Percentiles rank a stretch among this genome's conserved stretches.
phyloP scores from a whole-genome alignment of 331 rosid genomes.

The Arachis monticola region DNA sequence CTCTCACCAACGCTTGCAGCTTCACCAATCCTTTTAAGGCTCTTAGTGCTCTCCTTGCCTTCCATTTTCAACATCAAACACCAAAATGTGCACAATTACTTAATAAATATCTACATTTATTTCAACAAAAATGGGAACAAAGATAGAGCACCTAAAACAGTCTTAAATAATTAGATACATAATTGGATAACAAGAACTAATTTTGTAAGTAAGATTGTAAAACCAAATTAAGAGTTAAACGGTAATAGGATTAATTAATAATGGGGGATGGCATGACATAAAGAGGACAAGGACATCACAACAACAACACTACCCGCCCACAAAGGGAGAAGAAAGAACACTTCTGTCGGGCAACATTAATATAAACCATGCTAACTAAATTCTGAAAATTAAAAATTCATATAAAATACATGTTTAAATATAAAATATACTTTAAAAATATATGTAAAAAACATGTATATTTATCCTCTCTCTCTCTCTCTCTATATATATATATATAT shows the following conservation, averaged over 20 bases:
- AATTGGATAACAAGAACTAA: not conserved
- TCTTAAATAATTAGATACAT: not conserved
- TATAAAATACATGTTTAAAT: too few species aligned
- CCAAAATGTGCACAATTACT: not conserved
- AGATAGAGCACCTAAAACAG: not conserved
- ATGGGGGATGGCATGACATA: conserved; percentile 19
- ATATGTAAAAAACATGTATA: too few species aligned
- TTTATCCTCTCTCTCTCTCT: too few species aligned
- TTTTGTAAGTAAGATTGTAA: not conserved
- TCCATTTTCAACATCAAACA: conserved; percentile 28
- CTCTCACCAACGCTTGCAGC: conserved; percentile 85
- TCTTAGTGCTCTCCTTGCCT: conserved; percentile 87
- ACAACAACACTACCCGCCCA: conserved; percentile 12
- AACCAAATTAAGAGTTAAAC: not conserved
- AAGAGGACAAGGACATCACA: conserved; percentile 48
- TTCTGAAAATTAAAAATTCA: too few species aligned
- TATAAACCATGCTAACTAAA: too few species aligned
- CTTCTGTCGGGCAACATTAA: conserved; percentile 10
- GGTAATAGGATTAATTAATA: not conserved
- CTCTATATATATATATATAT: too few species aligned
- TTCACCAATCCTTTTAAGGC: conserved; percentile 85
- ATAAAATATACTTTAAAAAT: too few species aligned
- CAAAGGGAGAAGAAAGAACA: not conserved
- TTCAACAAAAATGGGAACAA: not conserved
- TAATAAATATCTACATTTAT: not conserved